Evolutionary conservation across 805 yeast genomes (phyloP).

Genomic region (Metschnikowia continentalis): DNA sequence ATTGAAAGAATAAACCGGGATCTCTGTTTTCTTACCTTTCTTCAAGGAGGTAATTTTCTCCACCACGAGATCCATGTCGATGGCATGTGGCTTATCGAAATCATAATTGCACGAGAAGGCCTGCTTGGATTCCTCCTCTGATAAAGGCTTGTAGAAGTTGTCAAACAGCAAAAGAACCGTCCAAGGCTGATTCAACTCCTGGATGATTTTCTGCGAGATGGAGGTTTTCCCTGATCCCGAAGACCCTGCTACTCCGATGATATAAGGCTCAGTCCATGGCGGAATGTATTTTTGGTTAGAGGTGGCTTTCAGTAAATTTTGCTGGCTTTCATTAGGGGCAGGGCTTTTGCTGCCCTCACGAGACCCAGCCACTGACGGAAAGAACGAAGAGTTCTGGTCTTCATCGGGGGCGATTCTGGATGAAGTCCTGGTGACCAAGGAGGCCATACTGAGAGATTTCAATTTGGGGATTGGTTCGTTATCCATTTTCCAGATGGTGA

Average conservation of each 20-base stretch:
- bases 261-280: slow-evolving; percentile 86
- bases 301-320: neutral
- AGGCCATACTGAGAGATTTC: neutral
- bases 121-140: slow-evolving; percentile 49
- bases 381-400: slow-evolving; percentile 23
- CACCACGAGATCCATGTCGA: slow-evolving; percentile 71
- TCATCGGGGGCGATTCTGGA: slow-evolving; percentile 26
- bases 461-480: too few relatives aligned
- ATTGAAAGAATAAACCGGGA: slow-evolving; percentile 56
- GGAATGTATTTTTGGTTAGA: slow-evolving; percentile 39
- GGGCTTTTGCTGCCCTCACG: slow-evolving; percentile 1
- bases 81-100: slow-evolving; percentile 81
- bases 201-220: slow-evolving; percentile 77
- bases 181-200: slow-evolving; percentile 85
- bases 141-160: slow-evolving; percentile 81
- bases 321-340: neutral
- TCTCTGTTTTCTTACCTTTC: slow-evolving; percentile 50
- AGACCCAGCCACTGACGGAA: slow-evolving; percentile 11
- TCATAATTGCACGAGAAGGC: slow-evolving; percentile 77
- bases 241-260: slow-evolving; percentile 79
- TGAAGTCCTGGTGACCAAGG: slow-evolving; percentile 7
- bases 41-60: slow-evolving; percentile 63
- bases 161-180: slow-evolving; percentile 86
- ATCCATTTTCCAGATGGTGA: neutral
- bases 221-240: slow-evolving; percentile 89